Evolutionary conservation across 768 basidiomycete species (phyloP).

Genomic region (Hygrocybe coccinea): DNA sequence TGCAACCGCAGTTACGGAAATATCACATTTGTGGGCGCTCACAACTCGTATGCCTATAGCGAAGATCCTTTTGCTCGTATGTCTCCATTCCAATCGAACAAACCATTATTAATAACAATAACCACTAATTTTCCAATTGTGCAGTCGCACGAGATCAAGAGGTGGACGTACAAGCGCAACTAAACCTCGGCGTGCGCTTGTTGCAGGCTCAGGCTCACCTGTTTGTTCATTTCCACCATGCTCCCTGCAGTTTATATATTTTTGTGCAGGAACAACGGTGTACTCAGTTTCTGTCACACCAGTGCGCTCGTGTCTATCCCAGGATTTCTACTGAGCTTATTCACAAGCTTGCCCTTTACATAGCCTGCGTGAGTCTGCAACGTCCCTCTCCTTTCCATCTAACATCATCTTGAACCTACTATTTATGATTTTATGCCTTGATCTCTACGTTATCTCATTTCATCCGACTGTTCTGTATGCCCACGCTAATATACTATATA

Average conservation of each 20-base stretch:
- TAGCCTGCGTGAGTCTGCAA: slow-evolving; percentile 35
- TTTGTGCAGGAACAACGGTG: slow-evolving; percentile 32
- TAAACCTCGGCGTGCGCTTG: slow-evolving; percentile 49
- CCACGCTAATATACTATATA: neutral
- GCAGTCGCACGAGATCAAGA: slow-evolving; percentile 41
- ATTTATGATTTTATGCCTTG: no score
- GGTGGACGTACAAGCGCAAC: slow-evolving; percentile 46
- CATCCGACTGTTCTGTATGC: neutral
- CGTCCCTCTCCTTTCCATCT: neutral
- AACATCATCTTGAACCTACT: no score
- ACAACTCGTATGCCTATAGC: slow-evolving; percentile 54
- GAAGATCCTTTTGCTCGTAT: slow-evolving; percentile 41
- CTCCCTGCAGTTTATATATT: neutral
- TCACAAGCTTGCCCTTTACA: neutral
- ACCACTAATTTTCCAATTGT: neutral
- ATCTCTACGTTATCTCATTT: neutral
- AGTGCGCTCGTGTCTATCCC: slow-evolving; percentile 34
- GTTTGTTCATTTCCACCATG: slow-evolving; percentile 18
- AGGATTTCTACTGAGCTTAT: neutral
- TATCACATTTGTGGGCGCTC: slow-evolving; percentile 46
- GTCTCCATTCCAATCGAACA: slow-evolving; percentile 14
- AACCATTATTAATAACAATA: neutral
- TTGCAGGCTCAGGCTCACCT: slow-evolving; percentile 56
- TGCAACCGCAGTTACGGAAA: slow-evolving; percentile 55
- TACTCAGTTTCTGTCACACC: slow-evolving; percentile 65